Evolutionary conservation across 345 rosid genomes (phyloP), one percentile per base, ranked within the genome.

Genomic region (Lenwebbia sp.): DNA sequence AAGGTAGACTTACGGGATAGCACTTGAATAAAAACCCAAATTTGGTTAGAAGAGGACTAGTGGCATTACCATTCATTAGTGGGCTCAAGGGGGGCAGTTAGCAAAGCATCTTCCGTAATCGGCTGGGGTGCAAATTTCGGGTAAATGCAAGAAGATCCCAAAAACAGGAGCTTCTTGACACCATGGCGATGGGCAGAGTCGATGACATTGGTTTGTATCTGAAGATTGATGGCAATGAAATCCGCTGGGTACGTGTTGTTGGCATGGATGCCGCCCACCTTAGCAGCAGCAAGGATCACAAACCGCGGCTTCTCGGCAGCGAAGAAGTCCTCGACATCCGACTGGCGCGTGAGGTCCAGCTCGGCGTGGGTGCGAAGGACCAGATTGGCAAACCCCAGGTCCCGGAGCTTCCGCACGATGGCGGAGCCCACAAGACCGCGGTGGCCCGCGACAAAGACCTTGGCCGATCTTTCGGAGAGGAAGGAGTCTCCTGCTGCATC

Each of bases 251-350:
- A 97, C 0, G 96, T 97, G 92, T 92, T 95, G 88, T 97, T 97
- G 52, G 99, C 99, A 87, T 97, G 98, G 88, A 97, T 97, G 3
- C 99, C 99, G 0, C 99, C 99, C 22, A 96, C 99, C 91, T 97
- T 97, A 3, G 99, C 99, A 3, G 99, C 99, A 10, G 98, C 96
- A 10, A 97, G 91, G 88, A 97, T 89, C 78, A 94, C 97, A 82
- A 90, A 93, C n/a, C 62, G 88, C 1, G 99, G 99, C 86, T 90
- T 93, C 88, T 95, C 95, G 0, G 90, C 54, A 15, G 95, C 89
- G 54, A 97, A 96, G 91, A 97, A 95, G 37, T 93, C 75, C 13
- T 97, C 99, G 19, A 96, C 99, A 70, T 91, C 92, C 26, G 95
- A 54, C 88, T 97, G 99, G 87, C 92, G 91, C 5, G 98, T 92